phyloP scores from a whole-genome alignment of 331 rosid genomes.

The Ulmus americana region DNA sequence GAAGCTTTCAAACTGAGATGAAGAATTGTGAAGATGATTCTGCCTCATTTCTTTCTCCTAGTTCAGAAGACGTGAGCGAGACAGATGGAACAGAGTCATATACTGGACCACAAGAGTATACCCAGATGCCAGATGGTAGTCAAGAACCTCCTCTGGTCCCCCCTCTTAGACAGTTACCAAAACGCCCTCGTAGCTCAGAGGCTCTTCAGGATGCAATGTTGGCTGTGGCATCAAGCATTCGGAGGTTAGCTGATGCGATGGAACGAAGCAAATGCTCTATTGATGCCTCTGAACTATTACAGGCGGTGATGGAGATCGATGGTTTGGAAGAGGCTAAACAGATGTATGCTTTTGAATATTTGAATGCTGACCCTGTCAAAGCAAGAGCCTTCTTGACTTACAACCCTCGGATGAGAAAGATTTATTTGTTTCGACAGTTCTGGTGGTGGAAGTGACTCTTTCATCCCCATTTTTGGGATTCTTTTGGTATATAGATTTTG shows the following conservation, averaged over 20 bases:
- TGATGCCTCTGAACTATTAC: slow-evolving; percentile 52
- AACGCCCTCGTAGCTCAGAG: slow-evolving; percentile 55
- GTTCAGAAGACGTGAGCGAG: slow-evolving; percentile 53
- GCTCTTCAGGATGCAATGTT: slow-evolving; percentile 63
- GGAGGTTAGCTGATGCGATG: slow-evolving; percentile 64
- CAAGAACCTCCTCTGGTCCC: slow-evolving; percentile 45
- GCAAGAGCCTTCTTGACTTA: slow-evolving; percentile 71
- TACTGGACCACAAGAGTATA: slow-evolving; percentile 48
- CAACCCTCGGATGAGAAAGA: slow-evolving; percentile 55
- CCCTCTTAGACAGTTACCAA: slow-evolving; percentile 46
- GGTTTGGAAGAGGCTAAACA: slow-evolving; percentile 70
- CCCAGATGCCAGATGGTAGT: slow-evolving; percentile 47
- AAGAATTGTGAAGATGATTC: slow-evolving; percentile 56
- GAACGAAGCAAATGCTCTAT: slow-evolving; percentile 48
- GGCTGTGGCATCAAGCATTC: slow-evolving; percentile 61
- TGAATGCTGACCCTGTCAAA: slow-evolving; percentile 68
- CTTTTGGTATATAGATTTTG: slow-evolving; percentile 32
- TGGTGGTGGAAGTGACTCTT: slow-evolving; percentile 66
- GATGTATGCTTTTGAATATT: slow-evolving; percentile 74
- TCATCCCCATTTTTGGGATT: slow-evolving; percentile 4
- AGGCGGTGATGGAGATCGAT: slow-evolving; percentile 75
- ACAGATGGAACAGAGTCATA: slow-evolving; percentile 67
- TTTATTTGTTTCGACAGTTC: slow-evolving; percentile 55
- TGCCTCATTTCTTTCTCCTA: slow-evolving; percentile 57
- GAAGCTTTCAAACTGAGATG: slow-evolving; percentile 30